Conservation (phyloP, 2,329 filamentous ascomycete genomes). For the Botrytis sinoallii region DNA sequence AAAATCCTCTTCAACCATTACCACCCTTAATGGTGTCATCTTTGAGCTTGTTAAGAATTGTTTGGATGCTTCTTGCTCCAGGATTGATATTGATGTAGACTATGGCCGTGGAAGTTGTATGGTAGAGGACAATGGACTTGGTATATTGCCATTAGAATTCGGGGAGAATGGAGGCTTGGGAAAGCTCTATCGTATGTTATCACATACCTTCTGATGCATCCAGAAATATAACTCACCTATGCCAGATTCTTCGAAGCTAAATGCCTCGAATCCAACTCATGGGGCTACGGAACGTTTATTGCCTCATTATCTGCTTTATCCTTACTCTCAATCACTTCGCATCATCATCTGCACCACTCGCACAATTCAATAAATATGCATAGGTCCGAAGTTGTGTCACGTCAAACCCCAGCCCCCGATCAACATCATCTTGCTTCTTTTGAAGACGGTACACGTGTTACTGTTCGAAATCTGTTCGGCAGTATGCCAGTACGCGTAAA, state of each 20-base stretch:
- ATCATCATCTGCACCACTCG: conserved; percentile 56
- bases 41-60: conserved; percentile 77
- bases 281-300: conserved; percentile 74
- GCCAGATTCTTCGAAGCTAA: conserved; percentile 75
- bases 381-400: conserved; percentile 61
- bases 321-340: conserved; percentile 72
- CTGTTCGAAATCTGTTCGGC: conserved; percentile 79
- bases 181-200: conserved; percentile 65
- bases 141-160: conserved; percentile 75
- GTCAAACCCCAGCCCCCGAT: conserved; percentile 58
- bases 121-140: conserved; percentile 80
- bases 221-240: conserved; percentile 23
- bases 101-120: conserved; percentile 71
- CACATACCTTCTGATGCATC: conserved; percentile 5
- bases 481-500: conserved; percentile 89
- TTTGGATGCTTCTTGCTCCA: conserved; percentile 72
- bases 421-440: conserved; percentile 55
- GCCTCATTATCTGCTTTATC: conserved; percentile 74
- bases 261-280: conserved; percentile 48
- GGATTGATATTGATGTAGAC: conserved; percentile 69
- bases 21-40: conserved; percentile 67
- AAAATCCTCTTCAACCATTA: conserved; percentile 79
- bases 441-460: conserved; percentile 70
- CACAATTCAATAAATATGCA: conserved; percentile 68
- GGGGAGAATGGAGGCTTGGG: conserved; percentile 65